These are phyloP conservation scores for Dendrobium chrysotoxum DNA, from an alignment of 106 monocot genomes.

Conservation along the genomic window DNA sequence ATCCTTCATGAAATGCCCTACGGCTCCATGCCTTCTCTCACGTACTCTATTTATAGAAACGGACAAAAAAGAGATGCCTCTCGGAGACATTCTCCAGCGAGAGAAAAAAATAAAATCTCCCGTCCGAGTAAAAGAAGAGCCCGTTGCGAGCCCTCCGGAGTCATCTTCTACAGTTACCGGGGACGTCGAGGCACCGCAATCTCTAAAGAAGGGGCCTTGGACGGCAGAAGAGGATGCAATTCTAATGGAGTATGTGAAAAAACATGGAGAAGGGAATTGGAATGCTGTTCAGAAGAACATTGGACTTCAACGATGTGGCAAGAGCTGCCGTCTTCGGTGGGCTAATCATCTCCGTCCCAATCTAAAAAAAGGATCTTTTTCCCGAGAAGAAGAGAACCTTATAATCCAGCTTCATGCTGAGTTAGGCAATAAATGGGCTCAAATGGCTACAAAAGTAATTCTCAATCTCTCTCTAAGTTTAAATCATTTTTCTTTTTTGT, in stretches of 20 bases:
- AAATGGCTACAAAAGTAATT: slow-evolving; percentile 44
- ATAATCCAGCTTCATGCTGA: slow-evolving; percentile 52
- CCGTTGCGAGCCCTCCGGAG: background rate
- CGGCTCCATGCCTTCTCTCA: too few relatives aligned
- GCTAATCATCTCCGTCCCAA: slow-evolving; percentile 64
- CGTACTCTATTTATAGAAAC: too few relatives aligned
- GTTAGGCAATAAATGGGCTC: slow-evolving; percentile 74
- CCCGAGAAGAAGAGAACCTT: slow-evolving; percentile 37
- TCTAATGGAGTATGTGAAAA: slow-evolving; percentile 46
- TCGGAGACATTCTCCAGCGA: too few relatives aligned
- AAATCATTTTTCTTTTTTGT: background rate
- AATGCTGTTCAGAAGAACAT: slow-evolving; percentile 57
- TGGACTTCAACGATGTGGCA: slow-evolving; percentile 57
- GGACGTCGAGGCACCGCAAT: slow-evolving; percentile 2
- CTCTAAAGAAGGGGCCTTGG: slow-evolving; percentile 58
- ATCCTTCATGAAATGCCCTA: too few relatives aligned
- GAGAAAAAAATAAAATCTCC: background rate
- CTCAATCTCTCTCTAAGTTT: background rate
- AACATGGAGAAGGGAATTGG: slow-evolving; percentile 71
- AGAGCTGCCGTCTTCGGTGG: slow-evolving; percentile 76
- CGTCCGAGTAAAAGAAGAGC: background rate
- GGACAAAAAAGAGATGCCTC: too few relatives aligned
- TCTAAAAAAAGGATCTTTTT: slow-evolving; percentile 65
- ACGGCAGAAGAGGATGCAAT: slow-evolving; percentile 67
- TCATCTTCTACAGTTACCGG: background rate